Conservation (phyloP, 192 early-diverging fungal species). For the Coemansia sp. region DNA sequence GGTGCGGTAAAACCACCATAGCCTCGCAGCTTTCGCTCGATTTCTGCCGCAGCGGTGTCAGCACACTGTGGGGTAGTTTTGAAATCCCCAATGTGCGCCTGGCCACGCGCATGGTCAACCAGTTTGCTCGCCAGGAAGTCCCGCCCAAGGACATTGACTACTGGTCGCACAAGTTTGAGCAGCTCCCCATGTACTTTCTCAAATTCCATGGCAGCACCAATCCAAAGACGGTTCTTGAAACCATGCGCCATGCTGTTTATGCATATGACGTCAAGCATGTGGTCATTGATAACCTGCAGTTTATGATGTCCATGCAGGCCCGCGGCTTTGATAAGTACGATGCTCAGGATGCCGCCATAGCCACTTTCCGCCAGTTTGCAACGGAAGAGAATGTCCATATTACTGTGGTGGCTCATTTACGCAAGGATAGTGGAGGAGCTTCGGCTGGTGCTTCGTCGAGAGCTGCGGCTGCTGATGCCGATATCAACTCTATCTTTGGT, state of each 20-base stretch:
- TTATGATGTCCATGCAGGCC: constrained; percentile 67
- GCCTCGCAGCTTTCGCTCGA: constrained; percentile 68
- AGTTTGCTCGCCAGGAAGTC: constrained; percentile 59
- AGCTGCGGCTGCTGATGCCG: constrained; percentile 49
- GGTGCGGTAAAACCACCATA: constrained; percentile 69
- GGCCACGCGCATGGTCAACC: constrained; percentile 64
- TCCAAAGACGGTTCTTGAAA: constrained; percentile 59
- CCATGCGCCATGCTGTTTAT: constrained; percentile 65
- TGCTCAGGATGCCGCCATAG: constrained; percentile 63
- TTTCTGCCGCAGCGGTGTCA: constrained; percentile 63
- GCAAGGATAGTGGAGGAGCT: constrained; percentile 51
- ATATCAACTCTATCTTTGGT: constrained; percentile 68
- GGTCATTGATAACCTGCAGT: constrained; percentile 72
- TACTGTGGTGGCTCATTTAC: constrained; percentile 67
- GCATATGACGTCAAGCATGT: constrained; percentile 70
- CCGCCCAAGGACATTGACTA: constrained; percentile 55
- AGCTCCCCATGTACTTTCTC: constrained; percentile 69
- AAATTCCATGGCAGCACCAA: constrained; percentile 72
- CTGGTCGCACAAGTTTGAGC: constrained; percentile 62
- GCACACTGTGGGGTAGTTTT: constrained; percentile 74
- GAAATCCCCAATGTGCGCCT: constrained; percentile 69
- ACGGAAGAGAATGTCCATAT: constrained; percentile 68
- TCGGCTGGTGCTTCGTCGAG: no score
- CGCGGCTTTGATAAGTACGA: constrained; percentile 62
- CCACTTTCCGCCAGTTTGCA: constrained; percentile 61